Evolutionary conservation across 768 basidiomycete species (phyloP).

Genomic region (Auriscalpium microsporum): DNA sequence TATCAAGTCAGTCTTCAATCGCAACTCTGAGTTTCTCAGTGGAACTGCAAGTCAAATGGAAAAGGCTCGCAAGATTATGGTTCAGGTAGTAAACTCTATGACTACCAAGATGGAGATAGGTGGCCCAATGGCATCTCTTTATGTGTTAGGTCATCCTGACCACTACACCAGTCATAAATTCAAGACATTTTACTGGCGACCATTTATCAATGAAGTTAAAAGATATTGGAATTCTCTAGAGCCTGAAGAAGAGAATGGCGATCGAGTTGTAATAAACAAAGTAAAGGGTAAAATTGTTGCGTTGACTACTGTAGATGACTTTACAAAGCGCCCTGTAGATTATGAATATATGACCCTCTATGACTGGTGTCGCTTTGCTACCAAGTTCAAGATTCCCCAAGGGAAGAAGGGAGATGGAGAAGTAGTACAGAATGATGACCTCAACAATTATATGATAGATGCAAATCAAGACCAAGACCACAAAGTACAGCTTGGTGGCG

Average conservation of each 20-base stretch:
- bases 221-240: constrained; percentile 9
- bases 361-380: constrained; percentile 16
- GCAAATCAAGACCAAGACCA: neutral
- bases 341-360: constrained; percentile 20
- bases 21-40: constrained; percentile 16
- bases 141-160: constrained; percentile 29
- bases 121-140: constrained; percentile 28
- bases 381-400: neutral
- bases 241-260: neutral
- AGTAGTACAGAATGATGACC: too few relatives aligned
- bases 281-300: constrained; percentile 11
- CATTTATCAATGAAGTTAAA: constrained; percentile 21
- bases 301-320: constrained; percentile 25
- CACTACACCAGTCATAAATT: constrained; percentile 32
- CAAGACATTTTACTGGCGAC: constrained; percentile 25
- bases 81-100: constrained; percentile 30
- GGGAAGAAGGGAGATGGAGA: neutral
- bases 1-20: constrained; percentile 18
- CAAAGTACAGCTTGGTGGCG: too few relatives aligned
- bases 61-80: constrained; percentile 24
- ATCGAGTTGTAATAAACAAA: constrained; percentile 10
- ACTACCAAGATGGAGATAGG: constrained; percentile 30
- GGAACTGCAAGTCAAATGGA: neutral
- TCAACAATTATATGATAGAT: neutral
- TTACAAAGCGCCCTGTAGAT: constrained; percentile 19